Conservation (phyloP, 2,329 filamentous ascomycete species). For the Iodosphaeria phyllophila region DNA sequence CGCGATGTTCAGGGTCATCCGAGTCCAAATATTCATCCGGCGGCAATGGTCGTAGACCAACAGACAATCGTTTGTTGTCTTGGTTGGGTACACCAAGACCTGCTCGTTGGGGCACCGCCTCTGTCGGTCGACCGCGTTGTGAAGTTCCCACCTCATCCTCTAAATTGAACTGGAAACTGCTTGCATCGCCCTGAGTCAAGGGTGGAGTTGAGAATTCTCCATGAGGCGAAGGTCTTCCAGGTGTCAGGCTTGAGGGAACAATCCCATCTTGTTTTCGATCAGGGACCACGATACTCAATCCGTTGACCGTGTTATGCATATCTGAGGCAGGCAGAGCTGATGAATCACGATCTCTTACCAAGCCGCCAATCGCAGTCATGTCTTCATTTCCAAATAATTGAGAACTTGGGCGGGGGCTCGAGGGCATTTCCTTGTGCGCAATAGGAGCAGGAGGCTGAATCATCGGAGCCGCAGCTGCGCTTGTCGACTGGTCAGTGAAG, state of each 20-base stretch:
- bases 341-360: slow-evolving; percentile 8
- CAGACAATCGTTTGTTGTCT: slow-evolving; percentile 40
- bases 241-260: slow-evolving; percentile 12
- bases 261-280: too few species aligned
- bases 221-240: slow-evolving; percentile 16
- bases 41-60: slow-evolving; percentile 68
- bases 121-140: slow-evolving; percentile 5
- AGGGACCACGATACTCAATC: slow-evolving; percentile 8
- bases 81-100: slow-evolving; percentile 32
- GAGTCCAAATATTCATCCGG: slow-evolving; percentile 60
- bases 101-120: slow-evolving; percentile 9
- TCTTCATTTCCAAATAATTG: slow-evolving; percentile 6
- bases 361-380: slow-evolving; percentile 5
- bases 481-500: slow-evolving; percentile 11
- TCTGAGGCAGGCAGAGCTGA: slow-evolving; percentile 4
- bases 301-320: slow-evolving; percentile 4
- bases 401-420: slow-evolving; percentile 7
- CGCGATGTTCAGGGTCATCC: slow-evolving; percentile 84
- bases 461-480: slow-evolving; percentile 15
- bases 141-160: slow-evolving; percentile 15
- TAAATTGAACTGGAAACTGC: slow-evolving; percentile 10
- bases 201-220: slow-evolving; percentile 14
- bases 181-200: too few species aligned
- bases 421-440: slow-evolving; percentile 9
- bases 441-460: slow-evolving; percentile 19